These are phyloP conservation scores for Vanrija pseudolonga DNA, from an alignment of 1,284 basidiomycete species.

Conservation along the genomic window DNA sequence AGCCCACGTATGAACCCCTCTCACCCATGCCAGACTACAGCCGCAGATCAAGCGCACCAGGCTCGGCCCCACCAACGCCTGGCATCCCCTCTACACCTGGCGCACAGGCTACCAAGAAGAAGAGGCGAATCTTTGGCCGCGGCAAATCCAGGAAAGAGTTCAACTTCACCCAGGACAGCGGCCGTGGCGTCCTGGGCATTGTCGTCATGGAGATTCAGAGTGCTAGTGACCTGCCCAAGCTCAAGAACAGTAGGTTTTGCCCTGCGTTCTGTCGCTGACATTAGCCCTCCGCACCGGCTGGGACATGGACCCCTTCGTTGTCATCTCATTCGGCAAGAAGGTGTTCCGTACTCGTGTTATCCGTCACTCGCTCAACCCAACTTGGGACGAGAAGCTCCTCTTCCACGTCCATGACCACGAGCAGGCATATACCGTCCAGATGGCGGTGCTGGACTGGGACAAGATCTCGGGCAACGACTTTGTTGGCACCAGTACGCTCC, in stretches of 20 bases:
- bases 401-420: conserved; percentile 93
- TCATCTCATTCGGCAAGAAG: conserved; percentile 94
- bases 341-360: conserved; percentile 91
- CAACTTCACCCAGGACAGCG: conserved; percentile 60
- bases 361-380: conserved; percentile 80
- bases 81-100: background rate
- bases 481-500: conserved; percentile 69
- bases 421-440: conserved; percentile 67
- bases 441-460: conserved; percentile 90
- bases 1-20: background rate
- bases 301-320: conserved; percentile 97
- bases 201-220: conserved; percentile 74
- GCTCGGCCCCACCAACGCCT: background rate
- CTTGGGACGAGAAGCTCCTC: conserved; percentile 92
- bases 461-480: conserved; percentile 76
- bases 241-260: conserved; percentile 71
- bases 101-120: conserved; percentile 18
- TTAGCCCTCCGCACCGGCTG: conserved; percentile 41
- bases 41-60: too few species aligned
- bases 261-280: conserved; percentile 3
- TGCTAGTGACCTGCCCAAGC: conserved; percentile 76
- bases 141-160: conserved; percentile 48
- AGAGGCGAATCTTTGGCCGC: conserved; percentile 16
- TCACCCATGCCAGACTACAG: too few species aligned
- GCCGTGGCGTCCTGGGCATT: conserved; percentile 81